Base-by-base conservation (phyloP, 2,329 filamentous ascomycete genomes). In the Trichoderma polysporum region DNA sequence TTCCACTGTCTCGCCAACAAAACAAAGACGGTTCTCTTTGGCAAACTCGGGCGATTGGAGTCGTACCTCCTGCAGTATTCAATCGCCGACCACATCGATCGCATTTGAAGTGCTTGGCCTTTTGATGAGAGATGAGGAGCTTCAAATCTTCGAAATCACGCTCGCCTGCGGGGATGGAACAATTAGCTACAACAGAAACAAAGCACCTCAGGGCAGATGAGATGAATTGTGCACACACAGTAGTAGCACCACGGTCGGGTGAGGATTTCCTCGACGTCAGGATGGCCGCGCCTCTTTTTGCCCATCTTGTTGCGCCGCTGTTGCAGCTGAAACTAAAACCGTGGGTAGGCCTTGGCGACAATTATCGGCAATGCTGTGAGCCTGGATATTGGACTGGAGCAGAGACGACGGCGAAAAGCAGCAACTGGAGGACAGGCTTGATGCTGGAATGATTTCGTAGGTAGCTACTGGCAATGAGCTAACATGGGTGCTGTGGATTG, bases 61-160 rank as follows among this genome's bases (percentile, higher is more conserved):
- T 69, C 86, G 75, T 79, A 96, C 93, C 95, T 86, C 95, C 95
- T 49, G 94, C 94, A 1, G 95, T 99, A 77, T 97, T 97, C 66
- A 99, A 81, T 72, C 94, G 86, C 71, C 95, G 88, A 62, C 90
- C 90, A 78, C 95, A 99, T 81, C 90, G 84, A 73, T 97, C 92
- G 81, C 95, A 99, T 80, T 97, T 97, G 85, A 97, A 98, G 79
- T 99, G 95, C 81, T 98, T 98, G n/a, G 94, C 94, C 78, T 97
- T 98, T 76, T 98, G 95, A 79, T 99, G 95, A 67, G 92, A 94
- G 73, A 97, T 96, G 70, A 99, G 88, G 73, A 98, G 93, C 83
- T 97, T 97, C 54, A 97, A 80, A 78, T 99, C 95, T 79, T 98
- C 94, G 77, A 98, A 99, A 81, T 98, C 94, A 82, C 94, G 91